Percentiles rank a stretch among this genome's conserved stretches.
These are phyloP conservation scores for Xylaria venustula DNA, from an alignment of 495 filamentous ascomycete species.

Conservation along the genomic window DNA sequence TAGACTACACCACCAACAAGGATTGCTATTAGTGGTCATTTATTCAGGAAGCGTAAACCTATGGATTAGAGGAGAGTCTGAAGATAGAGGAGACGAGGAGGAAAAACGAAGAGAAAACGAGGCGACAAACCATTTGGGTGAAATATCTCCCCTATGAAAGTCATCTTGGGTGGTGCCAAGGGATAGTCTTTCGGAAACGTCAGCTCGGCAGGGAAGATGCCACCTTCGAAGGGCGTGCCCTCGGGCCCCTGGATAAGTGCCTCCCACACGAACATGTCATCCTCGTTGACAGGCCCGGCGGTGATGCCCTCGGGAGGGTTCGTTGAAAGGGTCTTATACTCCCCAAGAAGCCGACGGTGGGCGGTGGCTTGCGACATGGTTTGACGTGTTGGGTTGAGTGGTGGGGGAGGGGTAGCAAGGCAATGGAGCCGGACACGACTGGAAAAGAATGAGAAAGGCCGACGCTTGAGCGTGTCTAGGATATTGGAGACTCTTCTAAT, in stretches of 20 bases:
- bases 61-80: too few relatives aligned
- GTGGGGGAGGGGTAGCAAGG: neutral
- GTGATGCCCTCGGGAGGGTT: conserved; percentile 92
- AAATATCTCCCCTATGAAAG: conserved; percentile 87
- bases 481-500: too few relatives aligned
- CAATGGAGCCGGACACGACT: neutral
- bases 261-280: conserved; percentile 97
- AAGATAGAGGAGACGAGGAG: neutral
- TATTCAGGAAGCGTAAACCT: too few relatives aligned
- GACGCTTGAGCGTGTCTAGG: neutral
- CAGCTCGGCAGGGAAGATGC: conserved; percentile 89
- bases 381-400: neutral
- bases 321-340: conserved; percentile 76
- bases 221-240: conserved; percentile 92
- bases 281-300: conserved; percentile 88
- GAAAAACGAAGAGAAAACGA: neutral
- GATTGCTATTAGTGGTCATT: neutral
- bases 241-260: conserved; percentile 93
- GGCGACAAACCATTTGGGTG: conserved; percentile 83
- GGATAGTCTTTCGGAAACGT: conserved; percentile 97
- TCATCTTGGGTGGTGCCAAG: conserved; percentile 89
- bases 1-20: conserved; percentile 63
- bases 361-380: conserved; percentile 64
- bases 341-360: conserved; percentile 92
- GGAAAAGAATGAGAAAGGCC: neutral